Evolutionary conservation across 148 eudicot species (phyloP), one percentile per base, ranked within the genome.

Genomic region (Hydrangea macrophylla): DNA sequence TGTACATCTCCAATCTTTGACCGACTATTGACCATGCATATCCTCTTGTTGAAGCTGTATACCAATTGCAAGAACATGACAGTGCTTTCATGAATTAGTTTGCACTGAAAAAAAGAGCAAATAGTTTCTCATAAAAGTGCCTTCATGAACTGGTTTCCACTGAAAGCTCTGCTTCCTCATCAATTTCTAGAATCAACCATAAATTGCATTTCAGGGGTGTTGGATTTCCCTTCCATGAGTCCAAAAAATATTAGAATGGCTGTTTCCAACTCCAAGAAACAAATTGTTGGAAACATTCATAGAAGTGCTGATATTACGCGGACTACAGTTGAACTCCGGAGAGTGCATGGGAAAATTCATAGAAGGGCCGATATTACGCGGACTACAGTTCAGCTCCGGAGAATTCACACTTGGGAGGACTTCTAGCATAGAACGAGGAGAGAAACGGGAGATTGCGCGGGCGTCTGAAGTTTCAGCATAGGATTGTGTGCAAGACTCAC

Each of bases 401-500:
- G n/a, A 79, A 35, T 67, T 60, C 22, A 42, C 22, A 58, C 68
- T 60, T 9, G 88, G 80, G 71, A 79, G 61, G 18, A 77, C 71
- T 62, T 86, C 84, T 33, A 84, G 84, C 9, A 76, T 76, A 27
- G 86, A 84, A 62, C 69, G 72, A 44, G 85, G 81, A 20, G 85
- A 81, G 55, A 67, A 83, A 25, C 42, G 74, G 26, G 74, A 53
- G 53, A 39, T 60, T 66, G 33, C 40, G 51, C 63, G 67, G 61
- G 12, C 24, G 44, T 74, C 84, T 11, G 76, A 59, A 50, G 73
- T 66, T 60, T 76, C 82, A 59, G 73, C 65, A 76, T 69, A 70
- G 78, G 80, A 51, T 25, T 55, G 74, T 55, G 40, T 74, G 44
- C 76, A 68, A 60, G 75, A 74, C 69, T 79, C 75, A 55, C 87